These are phyloP conservation scores for Ramicandelaber brevisporus DNA, from an alignment of 192 early-diverging fungal genomes.

Conservation along the genomic window DNA sequence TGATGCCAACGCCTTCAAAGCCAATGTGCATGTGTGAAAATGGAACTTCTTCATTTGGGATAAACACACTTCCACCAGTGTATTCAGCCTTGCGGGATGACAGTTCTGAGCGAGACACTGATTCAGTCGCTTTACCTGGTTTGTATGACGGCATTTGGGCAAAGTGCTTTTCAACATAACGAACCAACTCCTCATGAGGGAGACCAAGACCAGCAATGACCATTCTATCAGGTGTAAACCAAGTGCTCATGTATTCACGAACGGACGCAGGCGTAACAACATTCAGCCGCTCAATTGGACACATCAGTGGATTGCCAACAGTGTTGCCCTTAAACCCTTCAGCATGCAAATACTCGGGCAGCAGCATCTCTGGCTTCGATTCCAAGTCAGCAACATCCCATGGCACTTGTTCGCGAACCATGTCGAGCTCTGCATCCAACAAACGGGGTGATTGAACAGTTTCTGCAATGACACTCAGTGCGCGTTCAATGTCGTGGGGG, in stretches of 20 bases:
- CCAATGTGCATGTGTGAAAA: slow-evolving; percentile 77
- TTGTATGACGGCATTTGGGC: slow-evolving; percentile 32
- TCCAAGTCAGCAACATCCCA: slow-evolving; percentile 80
- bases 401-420: slow-evolving; percentile 41
- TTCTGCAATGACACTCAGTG: slow-evolving; percentile 52
- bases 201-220: slow-evolving; percentile 71
- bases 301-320: slow-evolving; percentile 56
- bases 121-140: slow-evolving; percentile 7
- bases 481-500: slow-evolving; percentile 42
- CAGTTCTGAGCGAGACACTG: slow-evolving; percentile 3
- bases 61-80: slow-evolving; percentile 52
- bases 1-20: slow-evolving; percentile 60
- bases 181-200: slow-evolving; percentile 58
- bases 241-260: slow-evolving; percentile 38
- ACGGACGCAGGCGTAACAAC: slow-evolving; percentile 40
- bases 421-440: slow-evolving; percentile 49
- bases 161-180: slow-evolving; percentile 41
- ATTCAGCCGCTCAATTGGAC: slow-evolving; percentile 35
- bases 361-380: slow-evolving; percentile 56
- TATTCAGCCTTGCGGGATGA: slow-evolving; percentile 33
- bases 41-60: slow-evolving; percentile 35
- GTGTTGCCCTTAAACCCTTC: slow-evolving; percentile 54
- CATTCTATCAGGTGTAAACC: slow-evolving; percentile 81
- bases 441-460: slow-evolving; percentile 55
- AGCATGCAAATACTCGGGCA: slow-evolving; percentile 72